Evolutionary conservation across 441 rosid species (phyloP).

Genomic region (Gossypium gossypioides): DNA sequence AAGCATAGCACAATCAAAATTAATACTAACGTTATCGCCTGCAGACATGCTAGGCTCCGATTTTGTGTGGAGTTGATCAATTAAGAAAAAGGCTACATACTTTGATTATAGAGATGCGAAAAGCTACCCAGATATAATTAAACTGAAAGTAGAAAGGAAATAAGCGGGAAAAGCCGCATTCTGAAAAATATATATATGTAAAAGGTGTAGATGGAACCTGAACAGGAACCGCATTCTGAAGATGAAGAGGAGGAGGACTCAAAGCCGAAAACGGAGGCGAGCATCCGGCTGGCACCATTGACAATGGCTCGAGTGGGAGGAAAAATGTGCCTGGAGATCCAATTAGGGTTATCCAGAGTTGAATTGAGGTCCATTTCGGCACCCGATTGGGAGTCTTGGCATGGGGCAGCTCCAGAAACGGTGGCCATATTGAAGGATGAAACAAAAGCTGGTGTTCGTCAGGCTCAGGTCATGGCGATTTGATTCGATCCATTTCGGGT

Average conservation of each 20-base stretch:
- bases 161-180: neutral
- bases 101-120: neutral
- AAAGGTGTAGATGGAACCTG: slow-evolving; percentile 28
- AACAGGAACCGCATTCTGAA: slow-evolving; percentile 28
- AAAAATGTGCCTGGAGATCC: slow-evolving; percentile 66
- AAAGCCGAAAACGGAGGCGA: slow-evolving; percentile 53
- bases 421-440: neutral
- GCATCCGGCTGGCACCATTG: slow-evolving; percentile 65
- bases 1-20: neutral
- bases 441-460: neutral
- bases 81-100: neutral
- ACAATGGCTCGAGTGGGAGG: slow-evolving; percentile 73
- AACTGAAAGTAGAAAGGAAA: neutral
- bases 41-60: neutral
- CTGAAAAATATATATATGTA: neutral
- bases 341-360: slow-evolving; percentile 56
- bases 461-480: neutral
- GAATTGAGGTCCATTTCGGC: slow-evolving; percentile 31
- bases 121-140: neutral
- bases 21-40: neutral
- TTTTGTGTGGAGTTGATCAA: neutral
- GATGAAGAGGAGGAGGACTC: slow-evolving; percentile 48
- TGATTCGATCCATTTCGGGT: neutral
- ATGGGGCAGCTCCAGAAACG: neutral
- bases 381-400: slow-evolving; percentile 29